Evolutionary conservation across 495 filamentous ascomycete species (phyloP).

Genomic region (Margaritispora aquatica): DNA sequence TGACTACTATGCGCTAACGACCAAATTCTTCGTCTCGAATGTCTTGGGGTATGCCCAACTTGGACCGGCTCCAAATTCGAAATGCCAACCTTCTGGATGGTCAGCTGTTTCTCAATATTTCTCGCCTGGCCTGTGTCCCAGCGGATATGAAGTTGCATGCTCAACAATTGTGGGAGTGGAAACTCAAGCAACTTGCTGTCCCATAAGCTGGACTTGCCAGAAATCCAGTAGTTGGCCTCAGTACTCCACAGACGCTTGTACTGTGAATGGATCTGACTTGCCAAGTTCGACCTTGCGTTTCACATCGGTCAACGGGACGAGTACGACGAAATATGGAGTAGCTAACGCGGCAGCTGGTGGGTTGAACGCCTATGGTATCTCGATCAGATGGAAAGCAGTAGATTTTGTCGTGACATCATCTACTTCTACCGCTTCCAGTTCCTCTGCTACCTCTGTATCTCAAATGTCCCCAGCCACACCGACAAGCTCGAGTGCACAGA

Average conservation of each 20-base stretch:
- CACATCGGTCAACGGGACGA: background rate
- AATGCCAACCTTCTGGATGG: background rate
- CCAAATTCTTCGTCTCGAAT: background rate
- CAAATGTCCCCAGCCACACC: background rate
- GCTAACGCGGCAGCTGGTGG: background rate
- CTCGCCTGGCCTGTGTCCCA: constrained; percentile 6
- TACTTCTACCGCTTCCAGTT: background rate
- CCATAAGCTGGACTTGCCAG: background rate
- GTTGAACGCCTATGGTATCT: background rate
- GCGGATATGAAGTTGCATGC: constrained; percentile 2
- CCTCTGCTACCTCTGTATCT: background rate
- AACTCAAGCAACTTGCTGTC: constrained; percentile 8
- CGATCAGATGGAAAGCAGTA: background rate
- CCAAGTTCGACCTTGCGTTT: background rate
- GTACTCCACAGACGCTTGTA: background rate
- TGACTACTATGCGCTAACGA: background rate
- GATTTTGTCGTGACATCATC: background rate
- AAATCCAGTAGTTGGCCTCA: background rate
- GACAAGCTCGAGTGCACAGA: background rate
- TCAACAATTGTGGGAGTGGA: background rate
- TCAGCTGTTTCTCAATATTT: background rate
- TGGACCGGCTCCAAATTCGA: background rate
- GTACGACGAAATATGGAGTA: background rate
- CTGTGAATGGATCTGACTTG: background rate
- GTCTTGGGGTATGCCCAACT: background rate